Evolutionary conservation across 495 filamentous ascomycete genomes (phyloP).

Genomic region (Niebla homalea): DNA sequence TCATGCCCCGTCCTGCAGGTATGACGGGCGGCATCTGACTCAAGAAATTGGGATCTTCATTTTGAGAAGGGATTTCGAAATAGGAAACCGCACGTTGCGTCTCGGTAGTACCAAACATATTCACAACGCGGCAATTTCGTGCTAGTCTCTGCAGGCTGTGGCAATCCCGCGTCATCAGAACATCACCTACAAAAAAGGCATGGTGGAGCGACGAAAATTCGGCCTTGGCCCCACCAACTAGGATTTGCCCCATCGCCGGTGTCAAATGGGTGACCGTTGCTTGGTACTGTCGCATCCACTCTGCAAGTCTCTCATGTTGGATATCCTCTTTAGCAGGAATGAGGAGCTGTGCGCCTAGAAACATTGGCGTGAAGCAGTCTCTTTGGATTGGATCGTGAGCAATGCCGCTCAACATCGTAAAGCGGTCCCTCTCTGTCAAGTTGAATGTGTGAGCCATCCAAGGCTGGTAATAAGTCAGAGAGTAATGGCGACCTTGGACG

Average conservation of each 20-base stretch:
- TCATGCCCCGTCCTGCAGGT: conserved; percentile 79
- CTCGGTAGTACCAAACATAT: conserved; percentile 58
- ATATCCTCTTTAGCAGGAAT: conserved; percentile 80
- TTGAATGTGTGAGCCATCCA: conserved; percentile 86
- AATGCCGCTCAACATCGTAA: conserved; percentile 75
- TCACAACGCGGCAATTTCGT: conserved; percentile 33
- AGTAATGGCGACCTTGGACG: conserved; percentile 67
- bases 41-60: conserved; percentile 51
- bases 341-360: conserved; percentile 62
- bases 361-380: conserved; percentile 18
- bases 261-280: conserved; percentile 55
- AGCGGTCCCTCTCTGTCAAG: conserved; percentile 58
- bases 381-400: conserved; percentile 57
- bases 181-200: conserved; percentile 81
- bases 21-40: conserved; percentile 67
- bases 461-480: conserved; percentile 70
- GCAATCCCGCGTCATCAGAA: conserved; percentile 80
- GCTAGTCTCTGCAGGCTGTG: conserved; percentile 65
- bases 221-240: conserved; percentile 70
- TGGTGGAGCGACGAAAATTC: conserved; percentile 66
- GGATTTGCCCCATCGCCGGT: conserved; percentile 86
- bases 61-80: conserved; percentile 66
- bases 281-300: conserved; percentile 75
- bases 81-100: conserved; percentile 79
- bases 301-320: conserved; percentile 72